Conservation (phyloP, 768 basidiomycete species). For the Guyanaporus albipodus region DNA sequence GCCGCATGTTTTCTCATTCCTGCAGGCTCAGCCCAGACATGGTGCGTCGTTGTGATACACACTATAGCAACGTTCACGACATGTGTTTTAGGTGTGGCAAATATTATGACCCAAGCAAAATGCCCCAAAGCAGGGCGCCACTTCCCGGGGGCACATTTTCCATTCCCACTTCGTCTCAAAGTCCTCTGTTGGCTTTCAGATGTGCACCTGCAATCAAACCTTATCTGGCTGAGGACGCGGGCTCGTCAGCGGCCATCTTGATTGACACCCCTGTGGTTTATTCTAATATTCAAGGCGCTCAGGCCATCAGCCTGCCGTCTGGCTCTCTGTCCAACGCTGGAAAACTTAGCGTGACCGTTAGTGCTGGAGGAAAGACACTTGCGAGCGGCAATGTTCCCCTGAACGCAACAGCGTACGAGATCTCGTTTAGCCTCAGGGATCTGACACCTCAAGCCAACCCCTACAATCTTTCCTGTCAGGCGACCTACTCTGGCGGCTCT, state of each 20-base stretch:
- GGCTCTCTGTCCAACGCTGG: slow-evolving; percentile 26
- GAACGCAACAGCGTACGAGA: slow-evolving; percentile 45
- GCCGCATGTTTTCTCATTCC: slow-evolving; percentile 12
- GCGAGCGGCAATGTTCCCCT: slow-evolving; percentile 45
- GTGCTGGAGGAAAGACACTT: slow-evolving; percentile 40
- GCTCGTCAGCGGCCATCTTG: slow-evolving; percentile 42
- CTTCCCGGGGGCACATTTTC: slow-evolving; percentile 50
- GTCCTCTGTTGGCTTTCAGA: slow-evolving; percentile 50
- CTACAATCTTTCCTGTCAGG: slow-evolving; percentile 30
- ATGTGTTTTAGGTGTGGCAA: slow-evolving; percentile 40
- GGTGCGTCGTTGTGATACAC: slow-evolving; percentile 14
- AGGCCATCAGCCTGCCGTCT: slow-evolving; percentile 36
- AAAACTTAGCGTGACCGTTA: slow-evolving; percentile 41
- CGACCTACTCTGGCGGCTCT: slow-evolving; percentile 26
- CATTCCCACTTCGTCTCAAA: slow-evolving; percentile 33
- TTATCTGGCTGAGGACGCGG: slow-evolving; percentile 51
- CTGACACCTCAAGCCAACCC: slow-evolving; percentile 38
- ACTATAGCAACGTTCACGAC: neutral
- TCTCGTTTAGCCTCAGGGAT: slow-evolving; percentile 44
- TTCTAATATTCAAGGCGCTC: slow-evolving; percentile 42
- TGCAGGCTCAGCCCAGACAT: slow-evolving; percentile 24
- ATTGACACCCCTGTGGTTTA: slow-evolving; percentile 51
- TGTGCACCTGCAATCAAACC: slow-evolving; percentile 57
- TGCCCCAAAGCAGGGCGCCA: slow-evolving; percentile 30
- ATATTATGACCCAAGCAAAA: slow-evolving; percentile 45